A percentile compares a stretch with the other conserved stretches of the same genome.
phyloP scores from a whole-genome alignment of 148 eudicot species.

The Vaccinium myrtillus region DNA sequence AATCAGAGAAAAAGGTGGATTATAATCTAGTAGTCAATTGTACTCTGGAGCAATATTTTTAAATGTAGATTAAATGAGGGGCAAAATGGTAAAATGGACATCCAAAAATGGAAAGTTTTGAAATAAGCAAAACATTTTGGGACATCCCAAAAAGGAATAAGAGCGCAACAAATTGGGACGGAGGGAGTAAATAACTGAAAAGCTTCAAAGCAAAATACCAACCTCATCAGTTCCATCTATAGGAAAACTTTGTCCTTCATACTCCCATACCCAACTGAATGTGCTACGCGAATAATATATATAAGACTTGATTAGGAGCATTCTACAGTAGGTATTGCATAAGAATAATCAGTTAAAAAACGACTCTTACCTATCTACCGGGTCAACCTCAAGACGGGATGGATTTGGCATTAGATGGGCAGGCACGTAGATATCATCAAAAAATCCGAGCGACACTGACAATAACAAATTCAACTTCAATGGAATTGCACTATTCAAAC shows the following conservation, averaged over 20 bases:
- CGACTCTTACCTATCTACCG: conserved; percentile 46
- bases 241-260: conserved; percentile 26
- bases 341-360: conserved; percentile 6
- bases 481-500: conserved; percentile 7
- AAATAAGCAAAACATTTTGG: too few species aligned
- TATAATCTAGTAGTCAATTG: too few species aligned
- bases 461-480: conserved; percentile 14
- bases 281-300: neutral
- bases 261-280: conserved; percentile 53
- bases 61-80: too few species aligned
- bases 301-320: neutral
- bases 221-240: conserved; percentile 61
- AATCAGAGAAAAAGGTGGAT: too few species aligned
- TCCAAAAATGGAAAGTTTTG: too few species aligned
- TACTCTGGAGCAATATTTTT: too few species aligned
- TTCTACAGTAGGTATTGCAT: neutral
- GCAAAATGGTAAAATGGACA: too few species aligned
- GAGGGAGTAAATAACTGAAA: neutral
- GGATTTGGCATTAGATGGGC: conserved; percentile 53
- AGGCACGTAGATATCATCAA: conserved; percentile 75
- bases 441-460: conserved; percentile 89
- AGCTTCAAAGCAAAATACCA: conserved; percentile 12
- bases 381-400: conserved; percentile 37
- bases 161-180: too few species aligned
- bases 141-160: too few species aligned